Percentiles rank a stretch among this genome's conserved stretches.
Conservation (phyloP, 2,329 filamentous ascomycete species). For the Periconia digitata region DNA sequence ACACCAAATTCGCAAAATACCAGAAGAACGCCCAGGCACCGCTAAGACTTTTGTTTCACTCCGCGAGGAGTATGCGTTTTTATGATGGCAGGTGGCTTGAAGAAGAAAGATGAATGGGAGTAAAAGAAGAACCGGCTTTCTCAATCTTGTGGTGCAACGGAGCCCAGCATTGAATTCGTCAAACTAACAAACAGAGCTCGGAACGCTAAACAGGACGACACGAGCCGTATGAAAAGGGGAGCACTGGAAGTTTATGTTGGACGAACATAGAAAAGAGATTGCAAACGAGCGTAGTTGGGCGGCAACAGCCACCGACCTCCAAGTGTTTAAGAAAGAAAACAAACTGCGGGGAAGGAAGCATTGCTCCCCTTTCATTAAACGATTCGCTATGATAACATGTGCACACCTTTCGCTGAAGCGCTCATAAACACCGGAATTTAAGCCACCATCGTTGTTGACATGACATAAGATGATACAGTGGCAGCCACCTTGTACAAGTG, state of each 20-base stretch:
- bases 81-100: background rate
- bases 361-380: background rate
- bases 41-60: background rate
- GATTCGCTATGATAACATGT: slow-evolving; percentile 7
- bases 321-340: background rate
- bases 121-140: background rate
- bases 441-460: background rate
- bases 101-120: background rate
- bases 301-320: background rate
- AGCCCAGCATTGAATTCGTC: background rate
- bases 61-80: background rate
- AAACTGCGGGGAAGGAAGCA: background rate
- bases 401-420: slow-evolving; percentile 2
- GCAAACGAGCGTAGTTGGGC: slow-evolving; percentile 4
- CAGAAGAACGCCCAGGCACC: background rate
- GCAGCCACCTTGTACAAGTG: background rate
- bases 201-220: too few species aligned
- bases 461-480: background rate
- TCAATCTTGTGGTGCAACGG: background rate
- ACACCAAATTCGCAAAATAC: background rate
- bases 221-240: too few species aligned
- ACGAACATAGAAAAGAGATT: slow-evolving; percentile 7
- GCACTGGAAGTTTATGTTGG: background rate
- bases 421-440: slow-evolving; percentile 1
- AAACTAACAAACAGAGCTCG: background rate